Evolutionary conservation across 2,329 filamentous ascomycete species (phyloP), one percentile per base, ranked within the genome.

Genomic region (Tolypocladium nubicola): DNA sequence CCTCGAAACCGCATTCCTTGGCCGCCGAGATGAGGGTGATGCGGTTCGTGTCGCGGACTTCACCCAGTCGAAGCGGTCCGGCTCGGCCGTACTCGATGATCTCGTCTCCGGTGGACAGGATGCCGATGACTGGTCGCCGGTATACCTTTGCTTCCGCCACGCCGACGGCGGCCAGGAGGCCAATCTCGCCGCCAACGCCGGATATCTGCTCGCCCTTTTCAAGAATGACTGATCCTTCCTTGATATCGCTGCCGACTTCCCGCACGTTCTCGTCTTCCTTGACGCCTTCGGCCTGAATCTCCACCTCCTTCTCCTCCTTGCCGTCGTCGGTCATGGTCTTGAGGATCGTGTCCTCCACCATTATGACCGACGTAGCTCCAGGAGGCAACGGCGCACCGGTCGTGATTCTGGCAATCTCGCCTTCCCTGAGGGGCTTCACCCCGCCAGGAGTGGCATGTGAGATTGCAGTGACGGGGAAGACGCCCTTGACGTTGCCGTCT

Each of bases 61-160:
- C 90, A 41, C 94, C 94, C 0, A 89, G 76, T 4, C 79, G 79
- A 10, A 97, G 76, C 0, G 77, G 74, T 0, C 81, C 83, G 0
- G 82, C 76, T 33, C 81, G 76, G 58, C 87, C 76, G 65, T 94
- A 86, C 60, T 87, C 82, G 6, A 97, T 86, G 54, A 99, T 89
- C 71, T 99, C 94, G 67, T 99, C 93, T 26, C 94, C 94, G 0
- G 94, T 99, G 55, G 92, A 97, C 21, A 99, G 74, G 2, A 99
- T 85, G 6, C 92, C 94, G 9, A 99, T 79, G 10, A 89, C 75
- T 1, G 94, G 93, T 56, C 85, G 85, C 53, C 80, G 83, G 73
- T 88, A 97, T 8, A 93, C 80, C 16, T 79, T 79, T 5, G 95
- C 87, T 54, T 86, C 78, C 11, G 76, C 75, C 1, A 86, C 85